Conservation (phyloP, 2,329 filamentous ascomycete genomes). For the Botrytis medusae region DNA sequence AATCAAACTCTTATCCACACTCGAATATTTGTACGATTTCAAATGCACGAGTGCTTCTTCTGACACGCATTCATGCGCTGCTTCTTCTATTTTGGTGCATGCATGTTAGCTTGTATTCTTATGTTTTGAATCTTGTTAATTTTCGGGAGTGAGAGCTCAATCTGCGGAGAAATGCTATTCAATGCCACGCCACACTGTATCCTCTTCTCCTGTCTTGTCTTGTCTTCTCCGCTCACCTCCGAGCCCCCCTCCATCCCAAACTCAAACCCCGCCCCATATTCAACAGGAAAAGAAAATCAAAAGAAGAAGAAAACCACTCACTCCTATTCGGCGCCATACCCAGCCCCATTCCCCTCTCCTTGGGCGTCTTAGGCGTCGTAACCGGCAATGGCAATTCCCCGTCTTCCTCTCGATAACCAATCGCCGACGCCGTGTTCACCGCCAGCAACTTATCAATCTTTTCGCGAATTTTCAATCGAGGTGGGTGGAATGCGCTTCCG, state of each 20-base stretch:
- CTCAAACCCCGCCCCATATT: neutral
- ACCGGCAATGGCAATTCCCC: conserved; percentile 35
- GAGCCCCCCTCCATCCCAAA: neutral
- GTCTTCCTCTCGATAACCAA: conserved; percentile 12
- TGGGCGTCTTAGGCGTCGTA: conserved; percentile 34
- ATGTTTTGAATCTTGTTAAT: neutral
- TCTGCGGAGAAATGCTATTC: neutral
- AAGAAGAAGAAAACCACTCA: neutral
- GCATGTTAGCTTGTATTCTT: conserved; percentile 17
- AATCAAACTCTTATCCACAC: conserved; percentile 91
- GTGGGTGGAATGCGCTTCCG: conserved; percentile 38
- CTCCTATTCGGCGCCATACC: conserved; percentile 43
- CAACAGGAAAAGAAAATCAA: neutral
- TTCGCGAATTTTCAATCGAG: conserved; percentile 34
- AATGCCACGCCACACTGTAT: neutral
- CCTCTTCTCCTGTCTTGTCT: too few species aligned
- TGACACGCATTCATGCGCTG: conserved; percentile 72
- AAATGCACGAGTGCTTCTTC: conserved; percentile 89
- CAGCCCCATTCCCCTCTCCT: neutral
- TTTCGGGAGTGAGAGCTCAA: neutral
- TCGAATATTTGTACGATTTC: conserved; percentile 95
- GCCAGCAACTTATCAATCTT: conserved; percentile 29
- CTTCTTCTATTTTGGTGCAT: conserved; percentile 46
- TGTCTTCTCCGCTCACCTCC: neutral
- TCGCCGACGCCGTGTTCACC: conserved; percentile 31